Evolutionary conservation across 2,329 filamentous ascomycete species (phyloP), one percentile per base, ranked within the genome.

Genomic region (Fusarium domesticum): DNA sequence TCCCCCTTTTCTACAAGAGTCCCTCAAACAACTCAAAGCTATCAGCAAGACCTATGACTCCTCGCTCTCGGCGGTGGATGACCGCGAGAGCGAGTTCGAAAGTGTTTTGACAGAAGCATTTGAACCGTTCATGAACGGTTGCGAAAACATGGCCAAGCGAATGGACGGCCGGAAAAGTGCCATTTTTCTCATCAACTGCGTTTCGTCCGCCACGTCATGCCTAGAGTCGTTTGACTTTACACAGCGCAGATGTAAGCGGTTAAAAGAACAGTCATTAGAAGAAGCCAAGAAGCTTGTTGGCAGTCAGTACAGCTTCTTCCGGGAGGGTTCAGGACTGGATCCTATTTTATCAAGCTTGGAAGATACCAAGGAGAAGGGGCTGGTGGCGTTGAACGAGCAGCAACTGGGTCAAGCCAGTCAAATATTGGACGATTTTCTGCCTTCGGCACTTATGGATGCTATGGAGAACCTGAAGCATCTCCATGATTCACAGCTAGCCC

Each of bases 391-490:
- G 5, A 71, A 74, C 34, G 75, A 44, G 35, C 49, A 75, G 11
- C 74, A 45, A 0, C 72, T 97, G n/a, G 69, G 77, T 2, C 70
- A 74, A 38, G 83, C 85, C 2, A 88, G 88, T 57, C 87, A 91
- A 58, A 78, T 77, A 32, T 74, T 98, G 6, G 93, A 98, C 61
- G 84, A 89, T 48, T 98, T 97, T 69, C 73, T 98, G 18, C 91
- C 93, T 0, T 95, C 89, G 1, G 93, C 92, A 3, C 76, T 96
- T 20, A 92, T 96, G 75, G 93, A 98, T 63, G 91, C 91, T 3
- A 83, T 88, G 57, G 87, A 93, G 39, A 88, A 89, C 48, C 67
- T 97, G 18, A 85, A 84, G 52, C 74, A 80, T 33, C 70, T 98
- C 2, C 83, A 86, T 50, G 87, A 88, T 58, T 80, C 86, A 1